Conservation (phyloP, 2,329 filamentous ascomycete species). For the Escovopsis weberi region DNA sequence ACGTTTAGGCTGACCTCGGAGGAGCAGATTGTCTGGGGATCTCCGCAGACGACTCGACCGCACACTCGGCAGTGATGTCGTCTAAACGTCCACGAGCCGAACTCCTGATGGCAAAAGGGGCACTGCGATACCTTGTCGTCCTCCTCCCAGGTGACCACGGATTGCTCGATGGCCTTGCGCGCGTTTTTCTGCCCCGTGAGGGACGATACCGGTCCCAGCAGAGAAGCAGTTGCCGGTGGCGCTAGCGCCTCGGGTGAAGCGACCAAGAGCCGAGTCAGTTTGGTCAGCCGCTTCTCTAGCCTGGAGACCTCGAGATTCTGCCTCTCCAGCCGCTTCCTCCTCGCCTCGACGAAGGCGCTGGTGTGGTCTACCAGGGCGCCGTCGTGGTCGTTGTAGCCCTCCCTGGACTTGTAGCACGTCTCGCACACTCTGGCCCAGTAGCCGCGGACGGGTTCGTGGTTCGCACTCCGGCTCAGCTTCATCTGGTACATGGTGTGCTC, state of each 20-base stretch:
- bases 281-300: slow-evolving; percentile 81
- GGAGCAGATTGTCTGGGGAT: slow-evolving; percentile 72
- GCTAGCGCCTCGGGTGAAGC: slow-evolving; percentile 54
- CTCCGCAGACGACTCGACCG: slow-evolving; percentile 83
- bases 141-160: slow-evolving; percentile 89
- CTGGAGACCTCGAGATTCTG: slow-evolving; percentile 77
- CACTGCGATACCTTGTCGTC: slow-evolving; percentile 68
- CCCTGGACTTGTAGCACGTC: slow-evolving; percentile 95
- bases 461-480: slow-evolving; percentile 80
- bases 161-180: slow-evolving; percentile 74
- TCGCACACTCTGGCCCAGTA: slow-evolving; percentile 94
- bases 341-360: slow-evolving; percentile 51
- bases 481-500: slow-evolving; percentile 99
- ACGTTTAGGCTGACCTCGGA: slow-evolving; percentile 71
- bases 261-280: slow-evolving; percentile 71
- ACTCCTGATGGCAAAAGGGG: slow-evolving; percentile 92
- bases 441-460: slow-evolving; percentile 78
- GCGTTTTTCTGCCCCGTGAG: slow-evolving; percentile 57
- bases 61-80: slow-evolving; percentile 92
- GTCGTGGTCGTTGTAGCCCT: slow-evolving; percentile 84
- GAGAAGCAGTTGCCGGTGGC: slow-evolving; percentile 29
- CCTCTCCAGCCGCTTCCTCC: slow-evolving; percentile 68
- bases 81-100: slow-evolving; percentile 82
- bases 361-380: slow-evolving; percentile 61
- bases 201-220: slow-evolving; percentile 46